A percentile compares a stretch with the other conserved stretches of the same genome.
Evolutionary conservation across 208 protist species (phyloP).

Genomic region (Angomonas deanei): DNA sequence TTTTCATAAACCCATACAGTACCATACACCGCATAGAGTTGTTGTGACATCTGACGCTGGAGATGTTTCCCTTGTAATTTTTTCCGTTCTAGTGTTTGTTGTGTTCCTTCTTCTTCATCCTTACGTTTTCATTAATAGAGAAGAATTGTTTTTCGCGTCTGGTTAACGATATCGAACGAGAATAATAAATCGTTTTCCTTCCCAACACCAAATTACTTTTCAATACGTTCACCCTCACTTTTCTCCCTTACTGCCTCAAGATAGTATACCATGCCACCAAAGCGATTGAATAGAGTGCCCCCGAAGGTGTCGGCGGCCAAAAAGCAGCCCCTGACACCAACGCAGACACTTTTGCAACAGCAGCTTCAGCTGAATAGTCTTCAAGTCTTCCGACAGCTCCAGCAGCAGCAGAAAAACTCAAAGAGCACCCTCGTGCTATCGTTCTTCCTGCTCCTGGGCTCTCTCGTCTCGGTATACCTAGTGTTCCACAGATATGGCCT

Average conservation of each 20-base stretch:
- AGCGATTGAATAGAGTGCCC: not conserved
- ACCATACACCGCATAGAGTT: too few species aligned
- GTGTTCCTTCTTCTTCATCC: not conserved
- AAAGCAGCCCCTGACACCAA: not conserved
- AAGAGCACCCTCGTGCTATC: not conserved
- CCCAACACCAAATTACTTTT: not conserved
- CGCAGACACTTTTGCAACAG: conserved; percentile 4
- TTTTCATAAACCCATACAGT: not conserved
- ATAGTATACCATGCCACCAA: conserved; percentile 1
- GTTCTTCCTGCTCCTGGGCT: not conserved
- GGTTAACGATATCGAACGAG: not conserved
- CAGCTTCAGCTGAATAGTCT: conserved; percentile 3
- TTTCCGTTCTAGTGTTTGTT: not conserved
- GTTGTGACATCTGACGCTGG: too few species aligned
- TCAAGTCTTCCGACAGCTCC: conserved; percentile 4
- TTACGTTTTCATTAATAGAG: not conserved
- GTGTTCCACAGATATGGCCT: not conserved
- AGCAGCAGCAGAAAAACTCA: conserved; percentile 8
- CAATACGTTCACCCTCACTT: conserved; percentile 1
- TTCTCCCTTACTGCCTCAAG: not conserved
- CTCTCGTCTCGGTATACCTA: not conserved
- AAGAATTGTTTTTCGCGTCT: not conserved
- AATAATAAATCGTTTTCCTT: not conserved
- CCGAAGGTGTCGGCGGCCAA: not conserved
- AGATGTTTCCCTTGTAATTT: not conserved